Base-by-base conservation (phyloP, 768 basidiomycete genomes). In the Xerocomellus chrysenteron region DNA sequence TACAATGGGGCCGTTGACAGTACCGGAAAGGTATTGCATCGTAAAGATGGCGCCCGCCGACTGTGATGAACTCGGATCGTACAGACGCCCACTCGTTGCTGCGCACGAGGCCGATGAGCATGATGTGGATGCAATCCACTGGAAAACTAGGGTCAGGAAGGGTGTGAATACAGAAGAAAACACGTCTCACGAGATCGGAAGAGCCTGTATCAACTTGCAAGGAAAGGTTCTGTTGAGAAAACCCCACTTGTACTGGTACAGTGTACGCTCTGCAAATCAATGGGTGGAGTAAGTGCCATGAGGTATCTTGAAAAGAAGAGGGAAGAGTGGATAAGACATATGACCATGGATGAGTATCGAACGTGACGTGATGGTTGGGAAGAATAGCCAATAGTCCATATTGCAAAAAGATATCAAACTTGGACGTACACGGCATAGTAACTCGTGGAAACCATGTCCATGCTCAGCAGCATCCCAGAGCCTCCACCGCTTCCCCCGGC, bases 201-300 rank as follows among this genome's bases (percentile, higher is more conserved):
- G 91, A 92, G 30, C 91, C 91, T 0, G 87, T 90, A 63, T 93
- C 90, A 37, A 92, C 80, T 65, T 91, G 89, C 2, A 92, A 72
- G 7, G 80, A 83, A 24, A 87, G 71, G 24, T 76, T 78, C 53
- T 87, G 80, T 33, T 65, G 65, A 10, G 66, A 70, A 8, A 68
- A 51, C 12, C 90, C 88, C 24, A 90, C 74, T 19, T 65, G 70
- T 5, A 87, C 73, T 4, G 83, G 76, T n/a, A 89, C 69, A 2
- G 84, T 84, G 66, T 92, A 91, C 5, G 81, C 77, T 28, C 89
- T 91, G 63, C 2, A 42, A 36, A 50, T 46, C n/a, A 42, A 52
- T 41, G 11, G 30, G 35, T 12, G 2, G 47, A 42, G 54, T 58
- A 40, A 56, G 42, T 24, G 12, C 19, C 21, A 11, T 19, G 37